Conservation (phyloP, 1,284 basidiomycete genomes). For the Cutaneotrichosporon mucoides region DNA sequence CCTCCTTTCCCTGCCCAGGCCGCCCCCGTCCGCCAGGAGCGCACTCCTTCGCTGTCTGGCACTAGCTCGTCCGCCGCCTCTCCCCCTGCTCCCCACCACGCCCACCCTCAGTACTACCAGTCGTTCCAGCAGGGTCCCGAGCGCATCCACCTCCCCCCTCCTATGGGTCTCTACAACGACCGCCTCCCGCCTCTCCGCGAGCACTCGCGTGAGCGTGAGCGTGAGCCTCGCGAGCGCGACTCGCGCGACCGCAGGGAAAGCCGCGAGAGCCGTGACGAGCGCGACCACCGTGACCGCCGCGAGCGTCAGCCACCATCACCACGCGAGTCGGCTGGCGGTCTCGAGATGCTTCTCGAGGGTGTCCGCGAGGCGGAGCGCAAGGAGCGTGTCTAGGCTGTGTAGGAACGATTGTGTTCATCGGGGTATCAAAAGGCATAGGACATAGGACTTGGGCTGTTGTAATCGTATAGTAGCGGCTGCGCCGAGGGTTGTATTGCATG, state of each 20-base stretch:
- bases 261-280: background rate
- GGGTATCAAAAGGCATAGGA: background rate
- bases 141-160: slow-evolving; percentile 14
- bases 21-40: slow-evolving; percentile 5
- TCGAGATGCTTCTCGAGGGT: slow-evolving; percentile 24
- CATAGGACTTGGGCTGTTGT: too few species aligned
- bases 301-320: slow-evolving; percentile 3
- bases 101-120: background rate
- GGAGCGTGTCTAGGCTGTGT: slow-evolving; percentile 10
- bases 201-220: background rate
- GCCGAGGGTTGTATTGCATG: too few species aligned
- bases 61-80: slow-evolving; percentile 2
- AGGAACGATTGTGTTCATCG: too few species aligned
- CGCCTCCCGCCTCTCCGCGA: background rate
- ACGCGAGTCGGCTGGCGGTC: slow-evolving; percentile 7
- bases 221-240: background rate
- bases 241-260: background rate
- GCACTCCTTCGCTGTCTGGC: slow-evolving; percentile 13
- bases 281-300: background rate
- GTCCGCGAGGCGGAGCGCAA: slow-evolving; percentile 24
- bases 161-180: slow-evolving; percentile 1
- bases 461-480: too few species aligned
- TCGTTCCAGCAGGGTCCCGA: slow-evolving; percentile 5
- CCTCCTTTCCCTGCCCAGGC: background rate
- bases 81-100: background rate